phyloP scores from a whole-genome alignment of 495 filamentous ascomycete genomes.

The Endocarpon pusillum region DNA sequence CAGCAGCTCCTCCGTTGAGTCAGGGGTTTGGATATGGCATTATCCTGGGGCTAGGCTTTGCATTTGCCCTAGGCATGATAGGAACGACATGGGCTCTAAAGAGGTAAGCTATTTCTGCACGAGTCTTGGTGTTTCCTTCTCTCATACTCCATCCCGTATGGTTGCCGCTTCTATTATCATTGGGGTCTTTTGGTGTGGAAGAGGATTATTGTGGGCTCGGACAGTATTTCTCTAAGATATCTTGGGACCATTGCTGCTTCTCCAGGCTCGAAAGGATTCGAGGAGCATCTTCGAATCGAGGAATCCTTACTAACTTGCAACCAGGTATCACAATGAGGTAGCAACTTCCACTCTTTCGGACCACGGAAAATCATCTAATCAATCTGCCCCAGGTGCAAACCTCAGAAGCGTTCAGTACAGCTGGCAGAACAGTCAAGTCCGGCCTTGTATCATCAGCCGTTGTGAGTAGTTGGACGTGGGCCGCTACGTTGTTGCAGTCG shows the following conservation, averaged over 20 bases:
- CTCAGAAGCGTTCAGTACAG: conserved; percentile 93
- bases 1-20: conserved; percentile 33
- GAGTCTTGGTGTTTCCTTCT: not conserved
- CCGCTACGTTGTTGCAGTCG: conserved; percentile 45
- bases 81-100: conserved; percentile 65
- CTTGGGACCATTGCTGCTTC: not conserved
- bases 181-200: no score
- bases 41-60: conserved; percentile 56
- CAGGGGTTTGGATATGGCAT: conserved; percentile 72
- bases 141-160: no score
- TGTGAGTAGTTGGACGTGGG: conserved; percentile 90
- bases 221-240: not conserved
- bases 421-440: conserved; percentile 84
- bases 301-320: not conserved
- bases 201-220: no score
- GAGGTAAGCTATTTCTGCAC: no score
- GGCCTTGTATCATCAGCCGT: conserved; percentile 92
- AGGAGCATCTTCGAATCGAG: not conserved
- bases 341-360: no score
- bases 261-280: no score
- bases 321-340: conserved; percentile 76
- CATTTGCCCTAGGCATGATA: conserved; percentile 69
- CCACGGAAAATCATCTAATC: no score
- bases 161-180: no score
- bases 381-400: no score